Evolutionary conservation across 2,329 filamentous ascomycete species (phyloP).

Genomic region (Didymellaceae sp.): DNA sequence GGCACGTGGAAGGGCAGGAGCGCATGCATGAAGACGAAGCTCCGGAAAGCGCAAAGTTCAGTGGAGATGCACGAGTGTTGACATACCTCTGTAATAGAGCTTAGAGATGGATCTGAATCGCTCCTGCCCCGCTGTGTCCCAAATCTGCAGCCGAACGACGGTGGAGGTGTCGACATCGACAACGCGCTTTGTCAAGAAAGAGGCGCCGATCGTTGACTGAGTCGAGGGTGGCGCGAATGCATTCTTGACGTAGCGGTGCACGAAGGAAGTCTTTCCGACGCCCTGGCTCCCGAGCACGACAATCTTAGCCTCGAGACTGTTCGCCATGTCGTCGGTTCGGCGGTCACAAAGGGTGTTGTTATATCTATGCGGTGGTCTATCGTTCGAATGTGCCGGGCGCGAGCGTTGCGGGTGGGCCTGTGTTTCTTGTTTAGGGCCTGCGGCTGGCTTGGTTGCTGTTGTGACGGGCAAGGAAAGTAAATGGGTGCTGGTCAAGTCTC

Average conservation of each 20-base stretch:
- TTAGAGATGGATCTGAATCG: constrained; percentile 93
- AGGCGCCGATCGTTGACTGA: constrained; percentile 58
- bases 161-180: constrained; percentile 83
- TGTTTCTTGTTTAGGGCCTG: constrained; percentile 9
- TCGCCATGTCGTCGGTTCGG: constrained; percentile 30
- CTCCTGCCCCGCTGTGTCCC: constrained; percentile 96
- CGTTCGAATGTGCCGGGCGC: background rate
- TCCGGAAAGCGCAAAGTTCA: background rate
- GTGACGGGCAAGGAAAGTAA: constrained; percentile 22
- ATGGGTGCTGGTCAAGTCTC: constrained; percentile 34
- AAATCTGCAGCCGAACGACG: constrained; percentile 89
- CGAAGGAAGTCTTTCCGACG: constrained; percentile 79
- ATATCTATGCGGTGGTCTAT: background rate
- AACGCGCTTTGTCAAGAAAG: constrained; percentile 70
- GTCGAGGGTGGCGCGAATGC: constrained; percentile 66
- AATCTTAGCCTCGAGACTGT: constrained; percentile 79
- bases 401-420: background rate
- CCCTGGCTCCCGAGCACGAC: constrained; percentile 80
- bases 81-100: constrained; percentile 80
- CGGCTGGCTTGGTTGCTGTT: constrained; percentile 17
- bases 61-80: background rate
- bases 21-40: background rate
- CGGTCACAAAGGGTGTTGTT: background rate
- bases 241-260: constrained; percentile 77
- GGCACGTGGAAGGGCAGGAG: constrained; percentile 5